Percentiles rank a stretch among this genome's conserved stretches.
Evolutionary conservation across 257 asterid genomes (phyloP).

Genomic region (Lithospermum erythrorhizon): DNA sequence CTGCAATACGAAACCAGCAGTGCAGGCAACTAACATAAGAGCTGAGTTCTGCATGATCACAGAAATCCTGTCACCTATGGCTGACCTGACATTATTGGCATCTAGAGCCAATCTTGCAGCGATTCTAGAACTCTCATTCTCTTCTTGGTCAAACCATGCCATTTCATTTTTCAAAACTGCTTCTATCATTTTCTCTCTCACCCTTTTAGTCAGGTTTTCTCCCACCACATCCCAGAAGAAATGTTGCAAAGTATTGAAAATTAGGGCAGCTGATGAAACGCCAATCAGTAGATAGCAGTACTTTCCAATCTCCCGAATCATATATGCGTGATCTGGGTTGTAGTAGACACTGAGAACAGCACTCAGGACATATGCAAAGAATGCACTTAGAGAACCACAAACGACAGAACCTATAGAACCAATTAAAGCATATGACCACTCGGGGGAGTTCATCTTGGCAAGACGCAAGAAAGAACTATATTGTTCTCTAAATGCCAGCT

Average conservation of each 20-base stretch:
- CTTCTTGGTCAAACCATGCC: slow-evolving; percentile 96
- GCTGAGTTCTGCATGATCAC: slow-evolving; percentile 94
- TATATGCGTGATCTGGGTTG: slow-evolving; percentile 58
- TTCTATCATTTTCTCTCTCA: slow-evolving; percentile 68
- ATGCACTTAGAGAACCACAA: slow-evolving; percentile 89
- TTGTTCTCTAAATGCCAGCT: slow-evolving; percentile 83
- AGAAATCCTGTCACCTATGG: slow-evolving; percentile 84
- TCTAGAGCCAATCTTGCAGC: slow-evolving; percentile 86
- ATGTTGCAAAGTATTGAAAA: slow-evolving; percentile 82
- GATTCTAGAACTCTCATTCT: slow-evolving; percentile 73
- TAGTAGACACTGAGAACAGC: slow-evolving; percentile 86
- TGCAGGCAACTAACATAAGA: slow-evolving; percentile 90
- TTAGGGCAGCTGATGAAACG: slow-evolving; percentile 80
- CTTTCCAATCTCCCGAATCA: slow-evolving; percentile 65
- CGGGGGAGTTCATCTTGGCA: slow-evolving; percentile 89
- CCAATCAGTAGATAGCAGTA: slow-evolving; percentile 86
- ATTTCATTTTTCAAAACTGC: slow-evolving; percentile 79
- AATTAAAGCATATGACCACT: slow-evolving; percentile 69
- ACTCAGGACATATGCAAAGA: slow-evolving; percentile 79
- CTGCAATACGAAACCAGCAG: slow-evolving; percentile 86
- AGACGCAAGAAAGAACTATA: slow-evolving; percentile 78
- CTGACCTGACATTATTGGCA: slow-evolving; percentile 82
- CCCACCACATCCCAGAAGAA: slow-evolving; percentile 91
- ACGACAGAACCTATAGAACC: slow-evolving; percentile 81
- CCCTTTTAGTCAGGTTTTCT: slow-evolving; percentile 73